Base-by-base conservation (phyloP, 192 early-diverging fungal species). In the Coemansia nantahalensis region DNA sequence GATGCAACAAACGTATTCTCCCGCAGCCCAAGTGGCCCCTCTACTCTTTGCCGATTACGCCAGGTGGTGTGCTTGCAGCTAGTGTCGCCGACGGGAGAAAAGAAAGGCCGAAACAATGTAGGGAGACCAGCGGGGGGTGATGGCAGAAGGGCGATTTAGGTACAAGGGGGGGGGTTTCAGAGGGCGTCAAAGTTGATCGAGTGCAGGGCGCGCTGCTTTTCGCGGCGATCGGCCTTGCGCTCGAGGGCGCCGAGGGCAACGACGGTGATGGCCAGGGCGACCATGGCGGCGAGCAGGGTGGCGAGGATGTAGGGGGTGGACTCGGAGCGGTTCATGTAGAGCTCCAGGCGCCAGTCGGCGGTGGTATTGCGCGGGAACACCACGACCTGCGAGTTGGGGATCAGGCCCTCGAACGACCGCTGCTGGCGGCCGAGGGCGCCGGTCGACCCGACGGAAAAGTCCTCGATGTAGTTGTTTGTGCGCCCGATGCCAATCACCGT, bases 381-480 rank as follows among this genome's bases (percentile, higher is more conserved):
- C 4, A 95, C 83, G 3, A 97, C 67, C 54, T 93, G 87, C 4
- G 91, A 92, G 63, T 97, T 97, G 2, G 94, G 94, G 34, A 97
- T 92, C 5, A 97, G 84, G 2, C 93, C 94, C 40, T 83, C 78
- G 55, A 86, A 94, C 15, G 59, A 65, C 39, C 48, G 39, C 13
- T 21, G 53, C 7, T 37, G 42, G 34, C 21, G 36, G 13, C 64
- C 66, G 22, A 45, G 17, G 16, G 64, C 39, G 45, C 59, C 51
- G 12, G 64, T 62, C 12, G 48, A 59, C 2, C 92, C 94, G 0
- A 91, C 92, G 65, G 92, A 91, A 62, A 97, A 72, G 46, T 90
- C 86, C 58, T 97, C 94, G 15, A 97, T 87, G 65, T 97, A 97
- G 61, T 95, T 95, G 74, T 94, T 97, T 5, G 92, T 95, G 55